A percentile compares a stretch with the other conserved stretches of the same genome.
Evolutionary conservation across 2,329 filamentous ascomycete species (phyloP).

Genomic region (Exophiala bonariae): DNA sequence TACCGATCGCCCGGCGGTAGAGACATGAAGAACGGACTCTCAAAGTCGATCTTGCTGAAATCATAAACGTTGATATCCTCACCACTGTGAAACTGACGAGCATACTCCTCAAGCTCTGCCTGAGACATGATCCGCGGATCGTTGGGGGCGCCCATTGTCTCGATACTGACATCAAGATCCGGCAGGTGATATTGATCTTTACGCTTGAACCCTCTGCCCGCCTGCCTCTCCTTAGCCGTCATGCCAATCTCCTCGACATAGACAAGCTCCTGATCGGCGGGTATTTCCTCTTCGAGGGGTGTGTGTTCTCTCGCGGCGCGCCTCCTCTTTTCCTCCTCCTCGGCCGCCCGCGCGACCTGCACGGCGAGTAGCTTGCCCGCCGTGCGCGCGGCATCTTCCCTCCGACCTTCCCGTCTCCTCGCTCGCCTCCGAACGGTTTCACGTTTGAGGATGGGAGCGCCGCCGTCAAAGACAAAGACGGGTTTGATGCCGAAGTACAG

Average conservation of each 20-base stretch:
- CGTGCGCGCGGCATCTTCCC: constrained; percentile 89
- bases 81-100: constrained; percentile 84
- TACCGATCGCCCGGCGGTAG: constrained; percentile 88
- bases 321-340: constrained; percentile 75
- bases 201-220: constrained; percentile 74
- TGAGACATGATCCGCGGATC: constrained; percentile 96
- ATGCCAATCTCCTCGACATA: constrained; percentile 91
- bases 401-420: constrained; percentile 76
- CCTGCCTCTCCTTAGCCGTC: constrained; percentile 71
- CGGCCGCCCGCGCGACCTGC: constrained; percentile 87
- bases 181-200: constrained; percentile 95
- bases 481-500: constrained; percentile 95
- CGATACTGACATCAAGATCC: constrained; percentile 74
- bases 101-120: constrained; percentile 91
- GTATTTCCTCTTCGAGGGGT: constrained; percentile 63
- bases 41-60: constrained; percentile 98
- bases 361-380: constrained; percentile 88
- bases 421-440: constrained; percentile 83
- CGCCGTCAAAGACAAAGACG: constrained; percentile 97
- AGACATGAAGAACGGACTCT: constrained; percentile 91
- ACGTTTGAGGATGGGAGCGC: constrained; percentile 84
- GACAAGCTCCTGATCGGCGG: constrained; percentile 68
- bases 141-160: constrained; percentile 83
- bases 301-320: constrained; percentile 43
- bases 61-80: constrained; percentile 90